Percentiles rank a stretch among this genome's conserved stretches.
phyloP scores from a whole-genome alignment of 352 stramenopile species.

The Salisapilia sapeloensis region DNA sequence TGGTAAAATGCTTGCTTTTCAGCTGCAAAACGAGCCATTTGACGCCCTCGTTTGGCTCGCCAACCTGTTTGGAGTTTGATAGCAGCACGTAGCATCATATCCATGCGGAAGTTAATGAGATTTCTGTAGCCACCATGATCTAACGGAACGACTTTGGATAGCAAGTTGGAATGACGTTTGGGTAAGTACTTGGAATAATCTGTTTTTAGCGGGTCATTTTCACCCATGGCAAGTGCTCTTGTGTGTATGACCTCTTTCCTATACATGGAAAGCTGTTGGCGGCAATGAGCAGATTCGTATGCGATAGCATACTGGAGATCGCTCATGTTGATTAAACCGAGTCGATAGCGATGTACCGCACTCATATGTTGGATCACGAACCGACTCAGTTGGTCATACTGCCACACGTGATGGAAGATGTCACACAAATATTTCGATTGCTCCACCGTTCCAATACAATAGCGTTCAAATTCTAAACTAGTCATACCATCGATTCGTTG shows the following conservation, averaged over 20 bases:
- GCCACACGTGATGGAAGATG: conserved; percentile 48
- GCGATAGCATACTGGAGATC: conserved; percentile 78
- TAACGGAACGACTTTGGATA: conserved; percentile 79
- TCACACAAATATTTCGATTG: conserved; percentile 51
- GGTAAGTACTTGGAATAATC: conserved; percentile 87
- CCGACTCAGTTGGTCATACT: conserved; percentile 59
- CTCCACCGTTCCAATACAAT: conserved; percentile 28
- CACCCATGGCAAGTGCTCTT: conserved; percentile 75
- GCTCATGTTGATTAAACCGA: conserved; percentile 76
- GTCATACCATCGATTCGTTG: conserved; percentile 44
- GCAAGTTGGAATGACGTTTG: conserved; percentile 35
- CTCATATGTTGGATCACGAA: conserved; percentile 80
- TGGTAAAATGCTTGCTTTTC: conserved; percentile 85
- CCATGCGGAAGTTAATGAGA: conserved; percentile 54
- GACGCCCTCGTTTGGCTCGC: conserved; percentile 51
- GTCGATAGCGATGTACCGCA: conserved; percentile 67
- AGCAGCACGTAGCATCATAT: conserved; percentile 44
- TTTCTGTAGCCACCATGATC: conserved; percentile 82
- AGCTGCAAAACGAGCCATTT: conserved; percentile 42
- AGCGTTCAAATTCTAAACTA: conserved; percentile 50
- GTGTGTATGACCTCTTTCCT: conserved; percentile 76
- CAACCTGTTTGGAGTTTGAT: conserved; percentile 75
- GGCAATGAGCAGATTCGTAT: conserved; percentile 20
- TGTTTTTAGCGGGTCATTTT: conserved; percentile 84
- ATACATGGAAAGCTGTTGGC: conserved; percentile 35